A percentile compares a stretch with the other conserved stretches of the same genome.
phyloP scores from a whole-genome alignment of 2,329 filamentous ascomycete genomes.

The Scytalidium lignicola region DNA sequence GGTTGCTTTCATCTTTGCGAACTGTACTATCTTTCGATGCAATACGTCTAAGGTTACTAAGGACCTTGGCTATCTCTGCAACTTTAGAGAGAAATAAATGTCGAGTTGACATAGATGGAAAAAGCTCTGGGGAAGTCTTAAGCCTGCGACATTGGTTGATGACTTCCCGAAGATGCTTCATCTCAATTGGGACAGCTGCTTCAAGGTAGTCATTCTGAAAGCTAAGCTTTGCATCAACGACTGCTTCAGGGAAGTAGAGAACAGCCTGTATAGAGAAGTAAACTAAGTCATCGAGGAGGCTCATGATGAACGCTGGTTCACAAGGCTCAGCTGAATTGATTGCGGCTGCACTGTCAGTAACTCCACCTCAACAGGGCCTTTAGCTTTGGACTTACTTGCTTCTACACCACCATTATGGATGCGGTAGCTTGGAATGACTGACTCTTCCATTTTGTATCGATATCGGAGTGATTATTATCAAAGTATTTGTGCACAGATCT shows the following conservation, averaged over 20 bases:
- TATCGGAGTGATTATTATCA: not conserved
- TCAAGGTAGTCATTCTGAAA: not conserved
- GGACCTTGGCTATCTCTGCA: not conserved
- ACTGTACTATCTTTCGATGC: not conserved
- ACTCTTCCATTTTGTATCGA: not conserved
- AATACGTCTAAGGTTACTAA: not conserved
- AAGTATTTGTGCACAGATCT: not conserved
- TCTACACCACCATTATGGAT: not conserved
- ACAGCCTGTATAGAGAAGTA: not conserved
- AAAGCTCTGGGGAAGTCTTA: conserved; percentile 5
- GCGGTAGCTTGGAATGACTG: not conserved
- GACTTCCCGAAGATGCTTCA: conserved; percentile 1
- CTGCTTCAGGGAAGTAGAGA: not conserved
- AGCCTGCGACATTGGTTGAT: conserved; percentile 6
- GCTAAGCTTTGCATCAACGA: not conserved
- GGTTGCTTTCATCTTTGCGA: not conserved
- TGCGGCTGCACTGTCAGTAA: not conserved
- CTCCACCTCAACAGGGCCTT: not conserved
- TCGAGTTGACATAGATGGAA: not conserved
- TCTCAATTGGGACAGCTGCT: not conserved
- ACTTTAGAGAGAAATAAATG: not conserved
- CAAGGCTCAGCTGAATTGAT: not conserved
- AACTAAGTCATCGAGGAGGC: not conserved
- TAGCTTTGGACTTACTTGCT: not conserved
- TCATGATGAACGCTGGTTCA: not conserved